Evolutionary conservation across 106 monocot species (phyloP).

Genomic region (Iris macrosiphon): DNA sequence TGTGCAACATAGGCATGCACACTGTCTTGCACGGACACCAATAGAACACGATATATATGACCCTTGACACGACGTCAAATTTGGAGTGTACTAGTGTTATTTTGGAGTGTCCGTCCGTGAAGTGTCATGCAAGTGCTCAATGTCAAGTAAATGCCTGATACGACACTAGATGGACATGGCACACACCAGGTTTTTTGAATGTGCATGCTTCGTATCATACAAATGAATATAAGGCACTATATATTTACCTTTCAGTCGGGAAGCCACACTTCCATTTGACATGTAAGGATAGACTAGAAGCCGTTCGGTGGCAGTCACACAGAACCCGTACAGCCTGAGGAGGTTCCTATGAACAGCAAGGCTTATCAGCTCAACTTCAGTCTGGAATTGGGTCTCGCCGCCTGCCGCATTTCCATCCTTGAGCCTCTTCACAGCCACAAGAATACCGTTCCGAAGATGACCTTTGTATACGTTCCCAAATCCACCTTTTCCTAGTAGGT

Average conservation of each 20-base stretch:
- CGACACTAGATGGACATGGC: too few relatives aligned
- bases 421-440: conserved; percentile 27
- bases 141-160: too few relatives aligned
- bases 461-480: conserved; percentile 32
- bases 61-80: too few relatives aligned
- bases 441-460: conserved; percentile 9
- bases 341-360: conserved; percentile 21
- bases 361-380: conserved; percentile 26
- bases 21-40: too few relatives aligned
- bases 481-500: conserved; percentile 23
- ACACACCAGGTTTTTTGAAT: too few relatives aligned
- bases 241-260: conserved; percentile 27
- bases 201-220: too few relatives aligned
- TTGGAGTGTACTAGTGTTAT: too few relatives aligned
- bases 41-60: too few relatives aligned
- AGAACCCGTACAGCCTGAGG: conserved; percentile 19
- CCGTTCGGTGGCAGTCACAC: conserved; percentile 24
- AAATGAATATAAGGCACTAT: too few relatives aligned
- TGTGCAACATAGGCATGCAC: too few relatives aligned
- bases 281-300: conserved; percentile 25
- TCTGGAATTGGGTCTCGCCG: conserved; percentile 22
- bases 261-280: conserved; percentile 29
- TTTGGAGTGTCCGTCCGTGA: too few relatives aligned
- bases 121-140: too few relatives aligned
- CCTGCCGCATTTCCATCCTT: conserved; percentile 25